These are phyloP conservation scores for Debaryomyces fabryi DNA, from an alignment of 1,139 yeast species.

Conservation along the genomic window DNA sequence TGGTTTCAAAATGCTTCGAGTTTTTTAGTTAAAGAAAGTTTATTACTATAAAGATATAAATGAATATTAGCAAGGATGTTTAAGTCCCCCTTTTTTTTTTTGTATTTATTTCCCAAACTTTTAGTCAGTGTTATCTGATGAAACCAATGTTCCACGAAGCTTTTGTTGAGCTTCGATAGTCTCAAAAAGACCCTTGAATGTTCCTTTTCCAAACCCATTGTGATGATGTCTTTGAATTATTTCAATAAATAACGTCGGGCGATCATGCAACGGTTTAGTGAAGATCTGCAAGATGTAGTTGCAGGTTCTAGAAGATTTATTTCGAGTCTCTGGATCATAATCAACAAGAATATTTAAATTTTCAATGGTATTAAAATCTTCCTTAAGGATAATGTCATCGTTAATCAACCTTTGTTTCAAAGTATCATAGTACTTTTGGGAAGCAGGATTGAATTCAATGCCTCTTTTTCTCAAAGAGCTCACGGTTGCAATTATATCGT, in stretches of 20 bases:
- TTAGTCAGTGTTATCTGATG: constrained; percentile 2
- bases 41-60: constrained; percentile 1
- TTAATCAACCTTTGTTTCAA: constrained; percentile 45
- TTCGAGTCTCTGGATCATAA: constrained; percentile 56
- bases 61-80: constrained; percentile 1
- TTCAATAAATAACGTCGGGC: constrained; percentile 83
- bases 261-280: constrained; percentile 72
- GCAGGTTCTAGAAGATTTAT: constrained; percentile 29
- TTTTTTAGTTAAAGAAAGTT: background rate
- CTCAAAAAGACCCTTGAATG: constrained; percentile 78
- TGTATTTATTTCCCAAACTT: background rate
- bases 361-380: constrained; percentile 45
- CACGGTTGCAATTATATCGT: constrained; percentile 63
- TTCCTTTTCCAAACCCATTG: constrained; percentile 87
- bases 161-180: constrained; percentile 69
- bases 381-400: constrained; percentile 44
- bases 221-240: constrained; percentile 78
- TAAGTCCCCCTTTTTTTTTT: background rate
- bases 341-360: constrained; percentile 65
- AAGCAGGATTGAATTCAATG: constrained; percentile 66
- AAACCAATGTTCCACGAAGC: constrained; percentile 49
- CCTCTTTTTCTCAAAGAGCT: constrained; percentile 57
- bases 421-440: constrained; percentile 55
- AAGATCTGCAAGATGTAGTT: constrained; percentile 79
- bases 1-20: background rate